Evolutionary conservation across 805 yeast genomes (phyloP).

Genomic region (Metschnikowia cubensis): DNA sequence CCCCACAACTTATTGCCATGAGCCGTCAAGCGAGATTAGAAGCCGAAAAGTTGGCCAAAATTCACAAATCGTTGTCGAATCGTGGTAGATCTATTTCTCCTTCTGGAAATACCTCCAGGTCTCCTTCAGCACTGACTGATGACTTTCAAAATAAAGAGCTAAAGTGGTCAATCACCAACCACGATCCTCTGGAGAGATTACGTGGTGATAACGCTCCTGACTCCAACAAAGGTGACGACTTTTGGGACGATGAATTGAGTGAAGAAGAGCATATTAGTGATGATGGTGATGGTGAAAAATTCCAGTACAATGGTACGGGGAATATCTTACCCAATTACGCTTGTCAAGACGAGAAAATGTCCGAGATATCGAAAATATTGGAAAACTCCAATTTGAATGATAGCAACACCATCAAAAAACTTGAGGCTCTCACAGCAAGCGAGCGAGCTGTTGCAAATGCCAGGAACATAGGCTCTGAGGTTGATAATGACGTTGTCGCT

Average conservation of each 20-base stretch:
- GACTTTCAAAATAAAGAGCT: constrained; percentile 38
- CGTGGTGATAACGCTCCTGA: constrained; percentile 12
- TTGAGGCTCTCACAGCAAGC: constrained; percentile 54
- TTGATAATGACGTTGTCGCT: constrained; percentile 32
- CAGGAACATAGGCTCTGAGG: constrained; percentile 34
- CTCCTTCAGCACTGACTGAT: constrained; percentile 34
- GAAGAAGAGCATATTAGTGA: constrained; percentile 62
- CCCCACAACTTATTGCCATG: constrained; percentile 21
- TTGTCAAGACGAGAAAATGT: constrained; percentile 38
- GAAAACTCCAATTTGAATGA: constrained; percentile 42
- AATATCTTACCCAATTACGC: constrained; percentile 56
- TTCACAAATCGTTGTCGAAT: constrained; percentile 33
- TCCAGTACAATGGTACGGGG: constrained; percentile 60
- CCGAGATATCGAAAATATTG: constrained; percentile 33
- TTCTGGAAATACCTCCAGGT: constrained; percentile 27
- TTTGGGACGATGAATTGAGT: constrained; percentile 35
- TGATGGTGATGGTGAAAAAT: constrained; percentile 52
- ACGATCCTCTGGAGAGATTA: constrained; percentile 70
- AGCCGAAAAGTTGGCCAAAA: constrained; percentile 39
- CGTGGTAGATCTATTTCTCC: constrained; percentile 40
- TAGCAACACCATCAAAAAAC: constrained; percentile 44
- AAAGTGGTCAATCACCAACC: constrained; percentile 64
- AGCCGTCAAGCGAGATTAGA: constrained; percentile 36
- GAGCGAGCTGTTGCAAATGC: constrained; percentile 61
- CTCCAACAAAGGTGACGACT: constrained; percentile 5